phyloP scores from a whole-genome alignment of 306 rosid genomes.

The Quercus berberidifolia region DNA sequence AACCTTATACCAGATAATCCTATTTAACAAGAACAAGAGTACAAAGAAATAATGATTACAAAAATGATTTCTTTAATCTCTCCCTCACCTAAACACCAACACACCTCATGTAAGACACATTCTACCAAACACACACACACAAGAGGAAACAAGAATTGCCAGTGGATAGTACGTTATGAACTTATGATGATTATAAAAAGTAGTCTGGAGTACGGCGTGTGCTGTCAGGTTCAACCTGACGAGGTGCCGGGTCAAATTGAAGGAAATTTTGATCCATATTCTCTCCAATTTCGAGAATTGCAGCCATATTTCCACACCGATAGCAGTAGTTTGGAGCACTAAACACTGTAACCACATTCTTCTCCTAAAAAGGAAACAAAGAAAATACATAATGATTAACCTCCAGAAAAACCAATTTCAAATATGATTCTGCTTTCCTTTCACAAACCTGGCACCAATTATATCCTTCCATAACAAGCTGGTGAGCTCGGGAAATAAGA shows the following conservation, averaged over 20 bases:
- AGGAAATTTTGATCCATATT: conserved; percentile 55
- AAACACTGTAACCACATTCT: conserved; percentile 53
- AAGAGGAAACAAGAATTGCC: conserved; percentile 23
- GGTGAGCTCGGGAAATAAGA: conserved; percentile 59
- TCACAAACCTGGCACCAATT: conserved; percentile 56
- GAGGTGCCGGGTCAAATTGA: conserved; percentile 57
- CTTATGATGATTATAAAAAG: conserved; percentile 37
- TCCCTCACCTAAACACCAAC: conserved; percentile 23
- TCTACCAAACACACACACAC: conserved; percentile 25
- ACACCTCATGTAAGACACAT: conserved; percentile 33
- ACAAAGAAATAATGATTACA: too few species aligned
- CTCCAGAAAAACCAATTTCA: background rate
- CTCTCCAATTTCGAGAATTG: conserved; percentile 52
- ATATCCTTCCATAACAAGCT: conserved; percentile 62
- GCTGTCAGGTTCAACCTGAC: conserved; percentile 50
- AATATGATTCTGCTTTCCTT: background rate
- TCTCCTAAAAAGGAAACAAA: conserved; percentile 28
- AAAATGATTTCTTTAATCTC: background rate
- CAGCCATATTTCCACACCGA: conserved; percentile 58
- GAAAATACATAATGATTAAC: background rate
- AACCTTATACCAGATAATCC: too few species aligned
- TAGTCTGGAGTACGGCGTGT: conserved; percentile 51
- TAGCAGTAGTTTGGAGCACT: conserved; percentile 59
- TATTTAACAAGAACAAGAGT: too few species aligned
- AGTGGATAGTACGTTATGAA: conserved; percentile 5